Evolutionary conservation across 2,329 filamentous ascomycete species (phyloP).

Genomic region (Colletotrichum sp.): DNA sequence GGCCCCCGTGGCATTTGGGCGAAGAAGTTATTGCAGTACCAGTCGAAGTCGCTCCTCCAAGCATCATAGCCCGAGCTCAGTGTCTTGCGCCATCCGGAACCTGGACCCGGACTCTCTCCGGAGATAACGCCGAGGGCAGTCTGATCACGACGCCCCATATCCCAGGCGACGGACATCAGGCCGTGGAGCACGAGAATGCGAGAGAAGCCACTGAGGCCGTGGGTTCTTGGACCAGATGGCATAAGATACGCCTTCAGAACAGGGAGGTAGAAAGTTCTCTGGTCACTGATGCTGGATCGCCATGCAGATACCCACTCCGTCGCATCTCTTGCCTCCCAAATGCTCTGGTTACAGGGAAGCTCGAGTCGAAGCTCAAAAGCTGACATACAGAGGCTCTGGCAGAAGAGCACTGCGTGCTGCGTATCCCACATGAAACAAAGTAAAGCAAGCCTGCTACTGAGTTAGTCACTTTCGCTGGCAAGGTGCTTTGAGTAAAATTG

Average conservation of each 20-base stretch:
- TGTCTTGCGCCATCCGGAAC: constrained; percentile 54
- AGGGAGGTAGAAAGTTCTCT: constrained; percentile 49
- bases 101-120: constrained; percentile 16
- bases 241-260: constrained; percentile 63
- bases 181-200: constrained; percentile 63
- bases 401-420: constrained; percentile 68
- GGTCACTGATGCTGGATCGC: constrained; percentile 23
- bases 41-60: constrained; percentile 64
- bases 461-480: neutral
- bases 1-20: constrained; percentile 22
- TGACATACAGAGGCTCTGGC: constrained; percentile 71
- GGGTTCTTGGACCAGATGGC: constrained; percentile 40
- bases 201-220: constrained; percentile 54
- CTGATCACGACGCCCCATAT: constrained; percentile 66
- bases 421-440: constrained; percentile 72
- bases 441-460: constrained; percentile 48
- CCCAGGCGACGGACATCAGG: constrained; percentile 67
- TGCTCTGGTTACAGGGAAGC: constrained; percentile 57
- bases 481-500: neutral
- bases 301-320: constrained; percentile 53
- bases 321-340: constrained; percentile 64
- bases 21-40: constrained; percentile 46
- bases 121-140: constrained; percentile 56
- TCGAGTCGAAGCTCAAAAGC: constrained; percentile 65
- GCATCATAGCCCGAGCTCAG: constrained; percentile 58